Base-by-base conservation (phyloP, 2,329 filamentous ascomycete genomes). In the Hypoxylon sp. region DNA sequence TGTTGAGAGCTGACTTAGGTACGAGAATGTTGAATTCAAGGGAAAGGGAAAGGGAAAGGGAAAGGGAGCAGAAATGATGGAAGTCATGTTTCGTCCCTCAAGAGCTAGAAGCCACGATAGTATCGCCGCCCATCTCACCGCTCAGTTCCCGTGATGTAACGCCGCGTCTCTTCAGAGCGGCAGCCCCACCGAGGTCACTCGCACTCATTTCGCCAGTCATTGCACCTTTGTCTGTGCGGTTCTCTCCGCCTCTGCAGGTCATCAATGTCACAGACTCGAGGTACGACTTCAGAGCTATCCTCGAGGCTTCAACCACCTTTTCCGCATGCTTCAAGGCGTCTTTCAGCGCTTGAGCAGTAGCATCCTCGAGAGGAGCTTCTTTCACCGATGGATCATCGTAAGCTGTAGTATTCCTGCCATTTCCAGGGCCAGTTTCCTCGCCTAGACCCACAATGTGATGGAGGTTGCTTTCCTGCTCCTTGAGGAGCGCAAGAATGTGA, bases 51-150 rank as follows among this genome's bases (percentile, higher is more conserved):
- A 20, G 20, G 20, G 20, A 20, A 20, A 35, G 51, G 17, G 27
- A 6, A 59, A 62, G 20, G 30, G 44, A 66, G 33, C 25, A 25
- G 17, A 57, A 60, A 53, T 31, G 44, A 35, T 11, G 4, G 51
- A 44, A 11, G 50, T 49, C 22, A 62, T 22, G 7, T 37, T n/a
- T 11, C 37, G 31, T 27, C 33, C 50, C 40, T 61, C 46, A 64
- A 22, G 61, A 58, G 25, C 51, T 55, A 35, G 17, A 67, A 10
- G 57, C 68, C 14, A 57, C 57, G n/a, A 66, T 55, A 46, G 88
- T 90, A 84, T 90, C 88, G 17, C 88, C 87, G 63, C 87, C 86
- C 86, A 90, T 88, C 82, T 90, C 88, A 56, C 87, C 88, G 73
- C 84, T 83, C 78, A 89, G 73, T 73, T 88, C 86, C 61, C 87